Evolutionary conservation across 2,329 filamentous ascomycete species (phyloP).

Genomic region (Meredithiella fracta): DNA sequence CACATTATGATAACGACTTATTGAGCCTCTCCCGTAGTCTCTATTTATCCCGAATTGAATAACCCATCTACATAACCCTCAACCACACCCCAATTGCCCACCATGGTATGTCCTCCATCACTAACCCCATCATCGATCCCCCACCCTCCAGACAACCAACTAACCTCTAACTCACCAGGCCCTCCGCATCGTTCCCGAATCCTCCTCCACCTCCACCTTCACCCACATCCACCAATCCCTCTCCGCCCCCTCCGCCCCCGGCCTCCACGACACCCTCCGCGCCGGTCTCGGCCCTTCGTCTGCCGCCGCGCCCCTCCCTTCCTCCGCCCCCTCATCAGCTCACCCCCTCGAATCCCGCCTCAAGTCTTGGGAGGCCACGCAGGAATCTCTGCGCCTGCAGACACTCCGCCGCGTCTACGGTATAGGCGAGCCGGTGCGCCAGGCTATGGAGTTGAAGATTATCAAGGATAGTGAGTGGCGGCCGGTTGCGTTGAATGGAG

Average conservation of each 20-base stretch:
- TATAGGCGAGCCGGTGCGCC: constrained; percentile 77
- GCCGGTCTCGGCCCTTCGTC: constrained; percentile 53
- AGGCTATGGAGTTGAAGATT: constrained; percentile 91
- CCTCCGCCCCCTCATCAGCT: constrained; percentile 34
- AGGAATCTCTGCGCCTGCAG: constrained; percentile 78
- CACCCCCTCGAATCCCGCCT: constrained; percentile 91
- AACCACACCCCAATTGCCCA: constrained; percentile 1
- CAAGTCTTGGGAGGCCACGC: constrained; percentile 75
- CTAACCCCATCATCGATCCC: background rate
- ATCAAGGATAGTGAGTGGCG: constrained; percentile 65
- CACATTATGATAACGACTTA: background rate
- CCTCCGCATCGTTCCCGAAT: constrained; percentile 71
- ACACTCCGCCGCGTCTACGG: constrained; percentile 74
- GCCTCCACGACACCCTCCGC: constrained; percentile 85
- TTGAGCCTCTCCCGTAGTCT: background rate
- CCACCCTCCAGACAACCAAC: constrained; percentile 13
- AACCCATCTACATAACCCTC: background rate
- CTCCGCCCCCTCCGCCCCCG: constrained; percentile 77
- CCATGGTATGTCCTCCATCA: constrained; percentile 5
- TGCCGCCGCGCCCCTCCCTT: constrained; percentile 28
- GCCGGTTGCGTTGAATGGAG: constrained; percentile 49
- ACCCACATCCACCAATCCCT: constrained; percentile 44
- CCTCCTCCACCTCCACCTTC: constrained; percentile 48
- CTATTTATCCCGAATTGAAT: background rate
- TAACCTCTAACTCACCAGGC: constrained; percentile 35